Evolutionary conservation across 306 rosid genomes (phyloP).

Genomic region (Gleditsia sinensis): DNA sequence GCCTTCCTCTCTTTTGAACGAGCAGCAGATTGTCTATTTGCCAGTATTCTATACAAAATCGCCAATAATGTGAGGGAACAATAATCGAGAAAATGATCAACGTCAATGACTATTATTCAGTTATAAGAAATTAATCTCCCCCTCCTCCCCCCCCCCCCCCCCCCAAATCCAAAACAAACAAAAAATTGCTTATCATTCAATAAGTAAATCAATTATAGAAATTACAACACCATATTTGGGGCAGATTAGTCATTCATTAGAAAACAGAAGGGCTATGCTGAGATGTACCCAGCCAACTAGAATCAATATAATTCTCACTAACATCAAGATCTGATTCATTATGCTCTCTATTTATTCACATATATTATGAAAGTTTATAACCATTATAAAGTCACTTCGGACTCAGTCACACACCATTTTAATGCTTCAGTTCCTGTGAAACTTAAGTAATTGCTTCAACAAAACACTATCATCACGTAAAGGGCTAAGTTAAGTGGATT

Average conservation of each 20-base stretch:
- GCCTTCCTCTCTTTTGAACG: conserved; percentile 99
- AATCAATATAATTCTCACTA: not conserved
- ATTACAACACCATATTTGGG: conserved; percentile 6
- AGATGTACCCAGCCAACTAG: not conserved
- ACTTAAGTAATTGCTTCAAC: not conserved
- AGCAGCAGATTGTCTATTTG: conserved; percentile 98
- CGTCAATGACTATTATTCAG: not conserved
- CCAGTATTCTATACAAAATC: conserved; percentile 70
- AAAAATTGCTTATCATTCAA: not conserved
- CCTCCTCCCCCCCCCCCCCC: too few species aligned
- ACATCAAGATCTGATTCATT: not conserved
- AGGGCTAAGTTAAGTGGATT: too few species aligned
- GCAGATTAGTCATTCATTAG: conserved; percentile 8
- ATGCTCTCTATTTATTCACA: not conserved
- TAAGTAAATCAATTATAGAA: conserved; percentile 4
- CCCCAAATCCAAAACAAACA: not conserved
- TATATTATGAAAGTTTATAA: not conserved
- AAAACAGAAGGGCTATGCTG: not conserved
- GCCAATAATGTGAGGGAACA: conserved; percentile 24
- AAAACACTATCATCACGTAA: not conserved
- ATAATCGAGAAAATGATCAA: not conserved
- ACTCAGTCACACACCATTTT: conserved; percentile 20
- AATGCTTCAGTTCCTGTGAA: not conserved
- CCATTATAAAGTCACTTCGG: too few species aligned
- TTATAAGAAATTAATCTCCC: not conserved